phyloP scores from a whole-genome alignment of 2,329 filamentous ascomycete genomes.

The Grosmannia serpens region DNA sequence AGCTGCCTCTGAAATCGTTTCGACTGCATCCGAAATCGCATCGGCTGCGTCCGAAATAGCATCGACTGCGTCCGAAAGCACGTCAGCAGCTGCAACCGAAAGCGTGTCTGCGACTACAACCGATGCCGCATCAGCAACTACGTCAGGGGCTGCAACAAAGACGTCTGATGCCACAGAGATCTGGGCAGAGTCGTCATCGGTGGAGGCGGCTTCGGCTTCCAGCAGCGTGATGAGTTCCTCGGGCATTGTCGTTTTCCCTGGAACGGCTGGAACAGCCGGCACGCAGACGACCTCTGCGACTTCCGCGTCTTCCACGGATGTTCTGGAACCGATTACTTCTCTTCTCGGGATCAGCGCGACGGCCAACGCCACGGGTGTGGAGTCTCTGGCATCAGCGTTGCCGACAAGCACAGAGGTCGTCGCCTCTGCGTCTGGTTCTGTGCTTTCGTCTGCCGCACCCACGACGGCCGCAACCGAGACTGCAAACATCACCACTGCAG shows the following conservation, averaged over 20 bases:
- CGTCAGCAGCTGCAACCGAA: no score
- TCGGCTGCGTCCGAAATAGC: neutral
- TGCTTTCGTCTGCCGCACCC: neutral
- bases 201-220: neutral
- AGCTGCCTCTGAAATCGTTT: neutral
- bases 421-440: neutral
- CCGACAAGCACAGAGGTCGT: neutral
- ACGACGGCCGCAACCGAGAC: neutral
- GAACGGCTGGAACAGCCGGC: neutral
- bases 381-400: neutral
- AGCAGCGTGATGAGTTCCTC: constrained; percentile 10
- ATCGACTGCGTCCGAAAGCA: neutral
- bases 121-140: no score
- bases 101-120: no score
- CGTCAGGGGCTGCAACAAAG: neutral
- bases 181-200: neutral
- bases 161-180: neutral
- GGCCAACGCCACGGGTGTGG: neutral
- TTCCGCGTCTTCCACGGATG: neutral
- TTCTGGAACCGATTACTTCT: neutral
- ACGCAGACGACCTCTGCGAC: neutral
- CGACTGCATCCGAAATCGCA: neutral
- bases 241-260: constrained; percentile 5
- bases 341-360: neutral
- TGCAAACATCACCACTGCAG: neutral